A percentile compares a stretch with the other conserved stretches of the same genome.
Evolutionary conservation across 2,329 filamentous ascomycete species (phyloP).

Genomic region (Clarireedia paspali): DNA sequence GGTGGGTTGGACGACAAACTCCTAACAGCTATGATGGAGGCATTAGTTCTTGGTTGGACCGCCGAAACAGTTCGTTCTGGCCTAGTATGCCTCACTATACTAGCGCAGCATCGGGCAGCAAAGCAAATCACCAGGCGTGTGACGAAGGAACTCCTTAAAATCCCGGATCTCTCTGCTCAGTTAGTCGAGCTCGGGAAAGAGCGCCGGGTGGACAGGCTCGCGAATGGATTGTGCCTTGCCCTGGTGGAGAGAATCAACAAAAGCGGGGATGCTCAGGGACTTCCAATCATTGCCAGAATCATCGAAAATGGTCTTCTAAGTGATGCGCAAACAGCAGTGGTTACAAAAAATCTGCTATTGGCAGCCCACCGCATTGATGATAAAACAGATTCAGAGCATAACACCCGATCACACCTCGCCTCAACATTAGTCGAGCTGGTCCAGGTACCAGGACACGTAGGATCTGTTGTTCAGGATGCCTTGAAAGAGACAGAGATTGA

Average conservation of each 20-base stretch:
- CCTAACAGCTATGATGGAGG: slow-evolving; percentile 84
- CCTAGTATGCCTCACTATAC: slow-evolving; percentile 70
- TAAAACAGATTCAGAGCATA: slow-evolving; percentile 44
- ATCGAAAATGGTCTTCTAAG: slow-evolving; percentile 53
- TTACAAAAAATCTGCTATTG: slow-evolving; percentile 58
- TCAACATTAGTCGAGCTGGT: slow-evolving; percentile 60
- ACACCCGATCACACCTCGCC: slow-evolving; percentile 56
- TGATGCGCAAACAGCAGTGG: slow-evolving; percentile 54
- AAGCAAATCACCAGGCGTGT: slow-evolving; percentile 63
- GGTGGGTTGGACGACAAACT: slow-evolving; percentile 69
- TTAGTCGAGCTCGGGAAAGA: slow-evolving; percentile 55
- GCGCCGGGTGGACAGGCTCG: slow-evolving; percentile 62
- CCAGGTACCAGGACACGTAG: slow-evolving; percentile 48
- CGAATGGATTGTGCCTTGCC: slow-evolving; percentile 63
- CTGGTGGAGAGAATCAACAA: slow-evolving; percentile 54
- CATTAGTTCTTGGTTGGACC: slow-evolving; percentile 71
- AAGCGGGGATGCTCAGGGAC: slow-evolving; percentile 48
- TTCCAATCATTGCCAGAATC: slow-evolving; percentile 53
- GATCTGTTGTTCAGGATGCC: slow-evolving; percentile 57
- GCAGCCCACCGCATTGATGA: slow-evolving; percentile 51
- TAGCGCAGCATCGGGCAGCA: slow-evolving; percentile 71
- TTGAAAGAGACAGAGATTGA: slow-evolving; percentile 63
- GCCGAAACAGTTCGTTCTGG: slow-evolving; percentile 64
- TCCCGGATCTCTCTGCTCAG: slow-evolving; percentile 50
- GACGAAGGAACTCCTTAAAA: slow-evolving; percentile 58